Evolutionary conservation across 192 early-diverging fungal genomes (phyloP).

Genomic region (Linnemannia elongata): DNA sequence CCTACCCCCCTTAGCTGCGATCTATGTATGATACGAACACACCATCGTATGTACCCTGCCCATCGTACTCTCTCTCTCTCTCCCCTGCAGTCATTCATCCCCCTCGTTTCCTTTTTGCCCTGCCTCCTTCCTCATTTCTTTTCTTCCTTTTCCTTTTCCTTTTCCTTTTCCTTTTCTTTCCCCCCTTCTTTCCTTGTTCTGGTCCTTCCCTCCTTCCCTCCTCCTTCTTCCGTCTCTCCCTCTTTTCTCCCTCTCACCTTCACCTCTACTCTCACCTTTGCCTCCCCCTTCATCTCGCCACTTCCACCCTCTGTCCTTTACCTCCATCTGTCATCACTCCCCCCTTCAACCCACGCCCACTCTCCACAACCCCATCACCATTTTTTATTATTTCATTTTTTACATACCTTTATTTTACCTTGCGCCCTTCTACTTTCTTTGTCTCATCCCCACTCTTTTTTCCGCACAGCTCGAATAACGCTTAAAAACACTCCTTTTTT

Average conservation of each 20-base stretch:
- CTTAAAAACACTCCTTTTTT: background rate
- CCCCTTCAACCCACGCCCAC: background rate
- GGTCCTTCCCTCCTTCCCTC: background rate
- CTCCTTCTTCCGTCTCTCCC: background rate
- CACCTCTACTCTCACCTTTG: background rate
- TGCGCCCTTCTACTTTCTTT: slow-evolving; percentile 2
- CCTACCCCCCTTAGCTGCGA: background rate
- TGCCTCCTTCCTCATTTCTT: background rate
- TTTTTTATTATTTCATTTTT: slow-evolving; percentile 6
- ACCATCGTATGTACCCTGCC: background rate
- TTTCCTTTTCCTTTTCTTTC: background rate
- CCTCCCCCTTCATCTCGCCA: background rate
- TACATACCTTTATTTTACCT: slow-evolving; percentile 3
- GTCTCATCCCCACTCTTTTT: background rate
- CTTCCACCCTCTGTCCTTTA: background rate
- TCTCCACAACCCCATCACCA: background rate
- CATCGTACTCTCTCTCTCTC: background rate
- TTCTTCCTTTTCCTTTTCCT: background rate
- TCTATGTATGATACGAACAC: background rate
- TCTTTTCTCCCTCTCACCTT: background rate
- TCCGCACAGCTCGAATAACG: slow-evolving; percentile 2
- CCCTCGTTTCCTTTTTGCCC: background rate
- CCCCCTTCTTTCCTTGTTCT: background rate
- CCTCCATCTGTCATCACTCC: background rate
- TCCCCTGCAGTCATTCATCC: background rate